These are phyloP conservation scores for Tetracladium setigerum DNA, from an alignment of 495 filamentous ascomycete genomes.

Conservation along the genomic window DNA sequence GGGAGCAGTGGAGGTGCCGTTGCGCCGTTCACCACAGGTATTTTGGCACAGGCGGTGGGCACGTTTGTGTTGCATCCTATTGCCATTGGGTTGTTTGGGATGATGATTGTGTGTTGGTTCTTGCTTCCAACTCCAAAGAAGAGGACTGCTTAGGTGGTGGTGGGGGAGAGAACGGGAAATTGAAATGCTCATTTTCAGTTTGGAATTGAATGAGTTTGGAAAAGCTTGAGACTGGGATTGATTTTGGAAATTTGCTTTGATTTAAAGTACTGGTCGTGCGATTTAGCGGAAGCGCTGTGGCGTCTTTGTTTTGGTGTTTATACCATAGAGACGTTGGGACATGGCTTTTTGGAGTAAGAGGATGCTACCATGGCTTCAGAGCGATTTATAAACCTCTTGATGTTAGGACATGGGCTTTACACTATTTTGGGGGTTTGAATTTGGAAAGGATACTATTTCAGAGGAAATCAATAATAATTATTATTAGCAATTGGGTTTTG, in stretches of 20 bases:
- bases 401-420: not conserved
- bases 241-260: too few relatives aligned
- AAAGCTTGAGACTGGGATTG: not conserved
- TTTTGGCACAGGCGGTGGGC: slow-evolving; percentile 60
- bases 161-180: not conserved
- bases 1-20: slow-evolving; percentile 69
- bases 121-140: slow-evolving; percentile 45
- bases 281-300: slow-evolving; percentile 1
- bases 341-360: not conserved
- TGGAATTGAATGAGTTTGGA: not conserved
- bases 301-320: not conserved
- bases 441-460: too few relatives aligned
- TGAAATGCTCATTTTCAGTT: not conserved
- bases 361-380: not conserved
- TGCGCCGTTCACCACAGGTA: slow-evolving; percentile 66
- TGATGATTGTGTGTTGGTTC: slow-evolving; percentile 64
- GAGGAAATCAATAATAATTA: too few relatives aligned
- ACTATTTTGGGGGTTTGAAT: too few relatives aligned
- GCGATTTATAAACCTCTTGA: not conserved
- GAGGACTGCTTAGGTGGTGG: slow-evolving; percentile 36
- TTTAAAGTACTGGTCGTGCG: not conserved
- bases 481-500: too few relatives aligned
- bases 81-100: slow-evolving; percentile 55
- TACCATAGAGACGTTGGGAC: not conserved
- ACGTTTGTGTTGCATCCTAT: slow-evolving; percentile 73